Base-by-base conservation (phyloP, 2,329 filamentous ascomycete genomes). In the Aspergillus niger region DNA sequence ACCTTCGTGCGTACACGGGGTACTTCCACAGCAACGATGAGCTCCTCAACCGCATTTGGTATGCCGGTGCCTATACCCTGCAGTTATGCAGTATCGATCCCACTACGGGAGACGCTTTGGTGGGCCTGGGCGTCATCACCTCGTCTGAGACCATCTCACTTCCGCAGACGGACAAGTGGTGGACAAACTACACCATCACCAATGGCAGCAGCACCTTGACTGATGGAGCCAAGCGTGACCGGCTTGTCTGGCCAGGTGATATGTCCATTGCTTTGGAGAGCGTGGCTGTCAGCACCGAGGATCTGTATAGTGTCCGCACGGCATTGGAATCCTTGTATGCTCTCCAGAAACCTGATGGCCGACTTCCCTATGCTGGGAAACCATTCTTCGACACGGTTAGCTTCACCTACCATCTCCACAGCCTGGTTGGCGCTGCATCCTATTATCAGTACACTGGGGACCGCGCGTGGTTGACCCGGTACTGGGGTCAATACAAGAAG, bases 191-290 rank as follows among this genome's bases (percentile, higher is more conserved):
- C 24, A 69, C 66, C 3, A 66, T 74, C 61, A 24, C 72, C 60
- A 60, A 70, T 68, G 65, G 74, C 50, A 63, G 67, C 59, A 74
- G 69, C 7, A 74, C 73, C 2, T 69, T 78, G 49, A 73, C 76
- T 3, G 77, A 79, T 61, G 76, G 76, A 3, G 76, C 74, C 11
- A 78, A 80, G 53, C 70, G 77, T 2, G 77, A 79, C 60, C 70
- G 76, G 1, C 72, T 77, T 1, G 82, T 88, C 2, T 88, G 85
- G 85, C 81, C 85, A 10, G 86, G 86, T 1, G 86, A 89, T 67
- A 84, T 88, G 77, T 80, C 80, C 4, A 83, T 86, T 61, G 82
- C 84, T 4, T 76, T 85, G 0, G 83, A 85, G 2, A 80, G 77
- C 32, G 79, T 85, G 11, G 80, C 83, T 8, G 80, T 86, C 2